Base-by-base conservation (phyloP, 2,329 filamentous ascomycete species). In the Elsinoe perseae region DNA sequence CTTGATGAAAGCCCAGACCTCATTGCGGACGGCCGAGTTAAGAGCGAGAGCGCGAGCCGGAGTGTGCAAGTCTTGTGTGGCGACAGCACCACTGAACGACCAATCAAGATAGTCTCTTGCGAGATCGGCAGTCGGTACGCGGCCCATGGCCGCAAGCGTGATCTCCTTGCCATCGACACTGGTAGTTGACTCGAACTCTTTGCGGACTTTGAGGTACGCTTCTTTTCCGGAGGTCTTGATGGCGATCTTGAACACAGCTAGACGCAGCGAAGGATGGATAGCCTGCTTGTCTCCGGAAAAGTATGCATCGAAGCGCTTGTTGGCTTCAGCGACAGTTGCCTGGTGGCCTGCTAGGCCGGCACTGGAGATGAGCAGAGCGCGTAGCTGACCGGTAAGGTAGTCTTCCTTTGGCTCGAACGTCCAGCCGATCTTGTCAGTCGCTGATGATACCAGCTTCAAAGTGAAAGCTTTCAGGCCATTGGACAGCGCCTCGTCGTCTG, bases 111-210 rank as follows among this genome's bases (percentile, higher is more conserved):
- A 78, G 66, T 85, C 72, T 57, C 79, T 75, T 43, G 95, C 83
- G 27, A 96, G 75, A 8, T 83, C 80, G 0, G 76, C 68, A 56
- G 89, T 82, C 64, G 85, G 84, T 18, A 87, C 83, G 36, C 84
- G 82, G 30, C 90, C 89, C 43, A 98, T 79, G 3, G 87, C 82
- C 34, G 80, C 77, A 2, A 97, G 80, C 62, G 83, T 86, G 61
- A 95, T 87, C 63, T 95, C 90, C 72, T 91, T 95, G 64, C 90
- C 91, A 65, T 97, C 93, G 34, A 96, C 84, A 6, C 90, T 89
- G 54, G 86, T 85, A 10, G 89, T 93, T 52, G 77, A 84, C 61
- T 83, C 79, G 79, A 89, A 97, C 69, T 96, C 91, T 56, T 89
- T 82, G 75, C 92, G 89, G 56, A 98, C 79, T 6, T 84, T 80